Evolutionary conservation across 1,284 basidiomycete genomes (phyloP), one percentile per base, ranked within the genome.

Genomic region (Cutaneotrichosporon spelunceum): DNA sequence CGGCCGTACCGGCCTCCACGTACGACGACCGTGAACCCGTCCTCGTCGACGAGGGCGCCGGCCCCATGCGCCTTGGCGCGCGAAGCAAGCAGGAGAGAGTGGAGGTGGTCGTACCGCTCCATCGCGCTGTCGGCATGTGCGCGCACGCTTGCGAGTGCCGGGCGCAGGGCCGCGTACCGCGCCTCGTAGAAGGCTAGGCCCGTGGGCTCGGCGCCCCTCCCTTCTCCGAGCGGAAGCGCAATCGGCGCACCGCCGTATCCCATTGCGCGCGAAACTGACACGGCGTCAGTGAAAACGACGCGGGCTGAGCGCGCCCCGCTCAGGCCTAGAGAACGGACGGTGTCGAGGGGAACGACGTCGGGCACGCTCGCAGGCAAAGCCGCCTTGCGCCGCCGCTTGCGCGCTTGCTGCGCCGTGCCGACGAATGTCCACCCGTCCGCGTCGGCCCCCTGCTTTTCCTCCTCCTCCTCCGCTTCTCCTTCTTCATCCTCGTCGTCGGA

Each of bases 1-100:
- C 91, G 84, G 3, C 92, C 91, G 71, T 92, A 93, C 27, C 88
- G 87, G 8, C 92, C 92, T 10, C 90, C 90, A 30, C 91, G 83
- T 26, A 88, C 89, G 30, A 95, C 92, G 11, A 94, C 84, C 13
- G 91, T 93, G 76, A 94, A 95, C 1, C 92, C 92, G 67, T 95
- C 92, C 66, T 90, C 90, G 76, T 95, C 92, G 53, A 93, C 89
- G 60, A 93, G 84, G 13, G 89, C 73, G 68, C 76, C 78, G 10
- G 85, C 83, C 64, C 85, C 87, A 72, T 84, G 86, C 63, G 81
- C 79, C 77, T 85, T 86, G 47, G 84, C 73, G 29, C 71, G 62
- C 1, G 68, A 69, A 5, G 71, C 64, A 9, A 75, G 66, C 13
- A 75, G 83, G 53, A 81, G 58, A 16, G 81, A 80, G 67, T 89